Base-by-base conservation (phyloP, 176 grass and related monocot species). In the Oryza coarctata region DNA sequence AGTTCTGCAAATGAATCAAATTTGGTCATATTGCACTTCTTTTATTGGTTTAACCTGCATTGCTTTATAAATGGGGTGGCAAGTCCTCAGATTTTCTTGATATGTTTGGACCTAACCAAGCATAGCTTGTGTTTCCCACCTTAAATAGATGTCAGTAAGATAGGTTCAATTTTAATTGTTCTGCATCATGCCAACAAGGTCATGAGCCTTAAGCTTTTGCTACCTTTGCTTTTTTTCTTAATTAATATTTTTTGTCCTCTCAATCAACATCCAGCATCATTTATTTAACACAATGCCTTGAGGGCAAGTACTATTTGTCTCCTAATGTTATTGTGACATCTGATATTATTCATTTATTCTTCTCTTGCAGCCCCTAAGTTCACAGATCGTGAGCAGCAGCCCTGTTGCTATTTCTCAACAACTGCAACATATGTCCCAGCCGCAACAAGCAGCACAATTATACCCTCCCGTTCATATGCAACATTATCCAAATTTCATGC, bases 401-500 rank as follows among this genome's bases (percentile, higher is more conserved):
- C 74, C 78, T 87, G 18, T 81, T 80, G 72, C 73, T 12, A 74
- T 80, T 0, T 65, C 88, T 73, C 28, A 43, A 10, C 92, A 94
- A 34, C 89, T 92, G 65, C 89, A 89, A 38, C 89, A 89, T 71
- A 75, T 87, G 50, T 86, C 86, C 67, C 89, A 92, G 57, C 89
- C 84, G 45, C 91, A 90, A 69, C 87, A 76, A 17, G 87, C 88
- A 33, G 33, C 92, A 2, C 92, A 94, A 57, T 71, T 94, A 62
- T 94, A 92, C 81, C 92, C 92, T 66, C 92, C 80, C 65, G 77
- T 94, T 75, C 92, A 87, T 71, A 61, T 94, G 78, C 81, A 88
- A 45, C 92, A 94, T 64, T 94, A 82, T 81, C 89, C 89, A 2
- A 94, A 94, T 85, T 94, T 92, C 68, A 89, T 94, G 84, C 89